Percentiles rank a stretch among this genome's conserved stretches.
These are phyloP conservation scores for Didymella lethalis DNA, from an alignment of 2,329 filamentous ascomycete genomes.

Conservation along the genomic window DNA sequence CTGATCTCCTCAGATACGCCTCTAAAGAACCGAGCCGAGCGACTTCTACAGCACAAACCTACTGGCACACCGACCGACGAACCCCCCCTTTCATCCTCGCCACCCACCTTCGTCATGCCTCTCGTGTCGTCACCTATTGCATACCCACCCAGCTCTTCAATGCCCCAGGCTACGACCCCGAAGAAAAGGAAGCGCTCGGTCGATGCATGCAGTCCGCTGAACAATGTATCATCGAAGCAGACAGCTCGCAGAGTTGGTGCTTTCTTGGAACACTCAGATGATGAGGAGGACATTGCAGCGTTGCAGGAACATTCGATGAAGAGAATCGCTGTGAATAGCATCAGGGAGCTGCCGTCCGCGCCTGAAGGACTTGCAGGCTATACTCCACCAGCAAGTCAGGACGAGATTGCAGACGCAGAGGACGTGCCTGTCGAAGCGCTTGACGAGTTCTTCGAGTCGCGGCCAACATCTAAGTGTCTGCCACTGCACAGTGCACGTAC, in stretches of 20 bases:
- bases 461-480: slow-evolving; percentile 29
- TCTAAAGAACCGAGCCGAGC: slow-evolving; percentile 31
- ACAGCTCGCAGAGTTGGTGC: slow-evolving; percentile 46
- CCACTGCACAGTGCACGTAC: slow-evolving; percentile 22
- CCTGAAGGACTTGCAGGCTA: slow-evolving; percentile 38
- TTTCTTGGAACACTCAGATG: slow-evolving; percentile 53
- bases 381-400: slow-evolving; percentile 48
- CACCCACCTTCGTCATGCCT: slow-evolving; percentile 66
- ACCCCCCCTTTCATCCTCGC: slow-evolving; percentile 49
- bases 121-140: slow-evolving; percentile 66
- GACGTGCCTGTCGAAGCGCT: slow-evolving; percentile 41
- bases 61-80: slow-evolving; percentile 25
- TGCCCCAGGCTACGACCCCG: slow-evolving; percentile 45
- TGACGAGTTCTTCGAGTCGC: slow-evolving; percentile 39
- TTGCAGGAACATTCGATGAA: slow-evolving; percentile 51
- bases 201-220: slow-evolving; percentile 41
- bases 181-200: slow-evolving; percentile 50
- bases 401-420: slow-evolving; percentile 39
- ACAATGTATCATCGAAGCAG: slow-evolving; percentile 47
- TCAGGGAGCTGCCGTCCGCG: slow-evolving; percentile 37
- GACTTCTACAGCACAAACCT: slow-evolving; percentile 19
- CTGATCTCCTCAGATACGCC: slow-evolving; percentile 47
- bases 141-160: slow-evolving; percentile 62
- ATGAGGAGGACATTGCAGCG: slow-evolving; percentile 52
- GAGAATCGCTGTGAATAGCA: slow-evolving; percentile 42